A percentile compares a stretch with the other conserved stretches of the same genome.
Evolutionary conservation across 2,329 filamentous ascomycete genomes (phyloP).

Genomic region (Alternaria panax): DNA sequence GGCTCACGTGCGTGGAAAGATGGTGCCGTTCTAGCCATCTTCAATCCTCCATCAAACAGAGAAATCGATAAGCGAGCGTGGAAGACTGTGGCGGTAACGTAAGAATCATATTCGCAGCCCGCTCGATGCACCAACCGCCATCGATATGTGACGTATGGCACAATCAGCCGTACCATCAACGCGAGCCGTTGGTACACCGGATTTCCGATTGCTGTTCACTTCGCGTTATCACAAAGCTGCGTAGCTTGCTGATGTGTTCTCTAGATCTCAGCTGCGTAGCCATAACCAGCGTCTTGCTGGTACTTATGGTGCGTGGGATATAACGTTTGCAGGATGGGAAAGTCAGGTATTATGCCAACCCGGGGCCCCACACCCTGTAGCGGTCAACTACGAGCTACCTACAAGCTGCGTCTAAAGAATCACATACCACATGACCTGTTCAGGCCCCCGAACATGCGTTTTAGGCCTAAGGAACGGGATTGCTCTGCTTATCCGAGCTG

Average conservation of each 20-base stretch:
- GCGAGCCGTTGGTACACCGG: background rate
- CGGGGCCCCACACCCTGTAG: slow-evolving; percentile 2
- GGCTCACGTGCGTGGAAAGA: background rate
- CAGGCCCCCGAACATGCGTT: background rate
- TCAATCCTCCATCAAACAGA: background rate
- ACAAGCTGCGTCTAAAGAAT: background rate
- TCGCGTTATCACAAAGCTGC: background rate
- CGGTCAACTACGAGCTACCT: background rate
- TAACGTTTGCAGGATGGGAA: background rate
- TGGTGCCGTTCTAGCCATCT: background rate
- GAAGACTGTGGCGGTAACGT: slow-evolving; percentile 4
- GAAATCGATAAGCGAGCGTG: background rate
- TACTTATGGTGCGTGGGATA: background rate
- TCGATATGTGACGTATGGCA: slow-evolving; percentile 9
- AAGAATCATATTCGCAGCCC: slow-evolving; percentile 1
- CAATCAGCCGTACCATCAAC: background rate
- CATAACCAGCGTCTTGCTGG: background rate
- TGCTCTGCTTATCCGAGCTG: background rate
- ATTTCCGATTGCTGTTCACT: background rate
- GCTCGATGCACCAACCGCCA: background rate
- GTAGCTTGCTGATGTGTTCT: background rate
- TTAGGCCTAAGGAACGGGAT: background rate
- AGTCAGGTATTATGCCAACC: background rate
- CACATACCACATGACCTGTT: background rate
- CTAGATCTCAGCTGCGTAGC: background rate